Evolutionary conservation across 1,284 basidiomycete genomes (phyloP).

Genomic region (Austroboletus novae-zelandiae): DNA sequence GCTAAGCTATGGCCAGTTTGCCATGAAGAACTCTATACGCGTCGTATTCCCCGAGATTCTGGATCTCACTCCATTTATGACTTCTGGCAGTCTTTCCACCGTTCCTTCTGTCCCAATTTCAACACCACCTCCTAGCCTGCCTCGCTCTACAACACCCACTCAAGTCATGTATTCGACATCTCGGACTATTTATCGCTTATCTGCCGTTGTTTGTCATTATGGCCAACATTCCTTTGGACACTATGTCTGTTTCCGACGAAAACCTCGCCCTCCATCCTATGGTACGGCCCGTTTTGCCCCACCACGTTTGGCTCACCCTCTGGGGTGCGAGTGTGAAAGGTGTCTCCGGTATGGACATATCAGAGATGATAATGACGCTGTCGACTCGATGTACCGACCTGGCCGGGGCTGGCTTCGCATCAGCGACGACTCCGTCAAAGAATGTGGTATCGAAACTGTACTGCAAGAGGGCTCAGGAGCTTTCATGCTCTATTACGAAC

Average conservation of each 20-base stretch:
- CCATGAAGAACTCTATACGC: conserved; percentile 77
- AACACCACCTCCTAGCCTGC: conserved; percentile 45
- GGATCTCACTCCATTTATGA: conserved; percentile 82
- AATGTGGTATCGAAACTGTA: conserved; percentile 75
- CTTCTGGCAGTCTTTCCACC: conserved; percentile 70
- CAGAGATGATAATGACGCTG: conserved; percentile 37
- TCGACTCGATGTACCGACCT: conserved; percentile 36
- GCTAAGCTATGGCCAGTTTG: conserved; percentile 71
- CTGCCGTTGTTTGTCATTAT: conserved; percentile 85
- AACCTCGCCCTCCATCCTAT: conserved; percentile 50
- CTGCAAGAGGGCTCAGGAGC: conserved; percentile 69
- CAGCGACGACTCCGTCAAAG: conserved; percentile 80
- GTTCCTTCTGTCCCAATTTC: conserved; percentile 67
- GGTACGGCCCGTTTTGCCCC: conserved; percentile 39
- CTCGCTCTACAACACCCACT: conserved; percentile 52
- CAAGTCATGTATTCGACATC: conserved; percentile 48
- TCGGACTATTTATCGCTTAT: conserved; percentile 74
- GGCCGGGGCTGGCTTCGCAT: conserved; percentile 81
- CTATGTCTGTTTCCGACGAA: conserved; percentile 86
- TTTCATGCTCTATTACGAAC: conserved; percentile 93
- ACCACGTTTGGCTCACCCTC: conserved; percentile 48
- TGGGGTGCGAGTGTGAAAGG: conserved; percentile 44
- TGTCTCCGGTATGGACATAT: conserved; percentile 42
- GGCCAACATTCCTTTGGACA: conserved; percentile 89
- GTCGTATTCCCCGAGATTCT: conserved; percentile 84